Evolutionary conservation across 2,329 filamentous ascomycete species (phyloP).

Genomic region (Monilinia fructicola): DNA sequence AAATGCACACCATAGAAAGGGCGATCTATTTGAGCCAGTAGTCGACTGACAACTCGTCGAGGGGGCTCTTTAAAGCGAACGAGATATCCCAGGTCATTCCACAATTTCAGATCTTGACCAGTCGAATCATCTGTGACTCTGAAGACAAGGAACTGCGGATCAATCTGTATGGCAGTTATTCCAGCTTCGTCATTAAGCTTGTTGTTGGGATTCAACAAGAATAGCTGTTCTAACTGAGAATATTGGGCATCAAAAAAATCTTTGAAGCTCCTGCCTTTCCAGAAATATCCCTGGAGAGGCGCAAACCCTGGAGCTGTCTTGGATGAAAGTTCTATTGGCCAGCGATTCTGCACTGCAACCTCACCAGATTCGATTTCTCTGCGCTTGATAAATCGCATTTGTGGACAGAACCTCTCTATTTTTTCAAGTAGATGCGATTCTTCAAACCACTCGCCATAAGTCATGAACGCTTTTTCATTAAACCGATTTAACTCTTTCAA

Average conservation of each 20-base stretch:
- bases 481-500: slow-evolving; percentile 41
- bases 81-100: slow-evolving; percentile 41
- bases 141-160: slow-evolving; percentile 41
- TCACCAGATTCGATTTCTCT: slow-evolving; percentile 30
- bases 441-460: slow-evolving; percentile 43
- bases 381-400: slow-evolving; percentile 40
- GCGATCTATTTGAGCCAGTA: slow-evolving; percentile 35
- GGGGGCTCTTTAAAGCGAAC: slow-evolving; percentile 40
- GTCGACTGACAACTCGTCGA: slow-evolving; percentile 33
- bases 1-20: slow-evolving; percentile 43
- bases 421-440: slow-evolving; percentile 36
- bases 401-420: slow-evolving; percentile 38
- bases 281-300: slow-evolving; percentile 24
- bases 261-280: slow-evolving; percentile 29
- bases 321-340: slow-evolving; percentile 32
- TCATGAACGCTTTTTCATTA: slow-evolving; percentile 39
- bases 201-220: slow-evolving; percentile 20
- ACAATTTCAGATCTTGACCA: slow-evolving; percentile 39
- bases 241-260: slow-evolving; percentile 36
- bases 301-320: slow-evolving; percentile 35
- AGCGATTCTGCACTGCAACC: slow-evolving; percentile 33
- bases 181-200: slow-evolving; percentile 31
- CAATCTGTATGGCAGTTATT: slow-evolving; percentile 40
- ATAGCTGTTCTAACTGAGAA: slow-evolving; percentile 23
- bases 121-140: slow-evolving; percentile 44